phyloP scores from a whole-genome alignment of 2,329 filamentous ascomycete genomes.

The Epichloe glyceriae region DNA sequence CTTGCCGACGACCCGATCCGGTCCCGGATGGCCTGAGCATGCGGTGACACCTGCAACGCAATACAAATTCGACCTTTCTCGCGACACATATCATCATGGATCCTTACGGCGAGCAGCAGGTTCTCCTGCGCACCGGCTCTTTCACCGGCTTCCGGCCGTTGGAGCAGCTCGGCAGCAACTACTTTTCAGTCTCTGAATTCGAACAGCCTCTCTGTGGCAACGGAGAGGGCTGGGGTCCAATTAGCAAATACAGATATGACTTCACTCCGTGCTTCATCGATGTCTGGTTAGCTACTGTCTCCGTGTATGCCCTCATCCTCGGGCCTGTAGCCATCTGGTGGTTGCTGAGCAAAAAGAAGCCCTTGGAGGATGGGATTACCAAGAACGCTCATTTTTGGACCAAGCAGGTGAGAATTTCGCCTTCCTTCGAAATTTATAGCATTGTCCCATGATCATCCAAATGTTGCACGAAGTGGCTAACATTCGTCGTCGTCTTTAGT shows the following conservation, averaged over 20 bases:
- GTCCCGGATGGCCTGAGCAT: conserved; percentile 6
- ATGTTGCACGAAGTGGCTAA: not conserved
- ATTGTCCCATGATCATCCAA: not conserved
- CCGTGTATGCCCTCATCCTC: conserved; percentile 63
- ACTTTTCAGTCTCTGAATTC: conserved; percentile 39
- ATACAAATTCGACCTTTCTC: conserved; percentile 8
- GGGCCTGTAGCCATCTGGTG: conserved; percentile 71
- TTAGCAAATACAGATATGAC: conserved; percentile 79
- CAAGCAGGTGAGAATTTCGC: conserved; percentile 54
- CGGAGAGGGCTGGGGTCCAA: conserved; percentile 85
- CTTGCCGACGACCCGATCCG: conserved; percentile 10
- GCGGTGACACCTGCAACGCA: conserved; percentile 7
- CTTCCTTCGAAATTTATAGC: not conserved
- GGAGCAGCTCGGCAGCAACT: conserved; percentile 40
- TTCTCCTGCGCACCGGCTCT: conserved; percentile 43
- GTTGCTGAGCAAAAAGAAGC: conserved; percentile 54
- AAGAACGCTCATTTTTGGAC: conserved; percentile 90
- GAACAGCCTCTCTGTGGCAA: conserved; percentile 75
- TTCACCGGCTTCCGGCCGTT: conserved; percentile 44
- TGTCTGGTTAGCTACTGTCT: conserved; percentile 69
- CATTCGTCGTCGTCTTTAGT: not conserved
- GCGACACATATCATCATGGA: conserved; percentile 15
- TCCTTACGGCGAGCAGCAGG: conserved; percentile 27
- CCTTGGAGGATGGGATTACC: conserved; percentile 42
- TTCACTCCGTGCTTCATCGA: conserved; percentile 97